phyloP scores from a whole-genome alignment of 2,329 filamentous ascomycete species.

The Podosphaera aphanis region DNA sequence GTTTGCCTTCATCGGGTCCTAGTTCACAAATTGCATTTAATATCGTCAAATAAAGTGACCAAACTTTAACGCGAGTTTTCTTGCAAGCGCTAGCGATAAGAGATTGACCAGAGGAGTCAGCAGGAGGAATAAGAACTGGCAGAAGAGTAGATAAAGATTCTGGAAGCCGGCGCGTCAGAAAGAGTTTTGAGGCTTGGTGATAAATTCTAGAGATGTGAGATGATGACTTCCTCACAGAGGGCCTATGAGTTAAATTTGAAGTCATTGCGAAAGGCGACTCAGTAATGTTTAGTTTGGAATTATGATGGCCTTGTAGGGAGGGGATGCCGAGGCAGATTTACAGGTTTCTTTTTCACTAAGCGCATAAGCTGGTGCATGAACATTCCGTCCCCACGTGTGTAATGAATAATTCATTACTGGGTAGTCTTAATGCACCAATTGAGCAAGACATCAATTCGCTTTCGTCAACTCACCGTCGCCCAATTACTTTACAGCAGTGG shows the following conservation, averaged over 20 bases:
- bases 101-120: conserved; percentile 21
- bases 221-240: conserved; percentile 21
- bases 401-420: no score
- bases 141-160: conserved; percentile 72
- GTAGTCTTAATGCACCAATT: no score
- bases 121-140: conserved; percentile 46
- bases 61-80: conserved; percentile 76
- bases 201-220: conserved; percentile 75
- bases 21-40: conserved; percentile 79
- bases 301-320: background rate
- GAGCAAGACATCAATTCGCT: no score
- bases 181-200: conserved; percentile 80
- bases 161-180: conserved; percentile 76
- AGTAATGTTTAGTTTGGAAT: background rate
- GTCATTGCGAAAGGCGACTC: background rate
- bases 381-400: no score
- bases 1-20: conserved; percentile 73
- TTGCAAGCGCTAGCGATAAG: conserved; percentile 61
- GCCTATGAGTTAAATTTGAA: background rate
- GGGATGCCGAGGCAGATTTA: background rate
- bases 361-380: background rate
- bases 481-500: no score
- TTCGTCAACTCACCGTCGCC: no score
- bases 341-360: background rate
- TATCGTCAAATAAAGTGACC: conserved; percentile 88